These are phyloP conservation scores for Leishmania gerbilli DNA, from an alignment of 208 protist genomes.

Conservation along the genomic window DNA sequence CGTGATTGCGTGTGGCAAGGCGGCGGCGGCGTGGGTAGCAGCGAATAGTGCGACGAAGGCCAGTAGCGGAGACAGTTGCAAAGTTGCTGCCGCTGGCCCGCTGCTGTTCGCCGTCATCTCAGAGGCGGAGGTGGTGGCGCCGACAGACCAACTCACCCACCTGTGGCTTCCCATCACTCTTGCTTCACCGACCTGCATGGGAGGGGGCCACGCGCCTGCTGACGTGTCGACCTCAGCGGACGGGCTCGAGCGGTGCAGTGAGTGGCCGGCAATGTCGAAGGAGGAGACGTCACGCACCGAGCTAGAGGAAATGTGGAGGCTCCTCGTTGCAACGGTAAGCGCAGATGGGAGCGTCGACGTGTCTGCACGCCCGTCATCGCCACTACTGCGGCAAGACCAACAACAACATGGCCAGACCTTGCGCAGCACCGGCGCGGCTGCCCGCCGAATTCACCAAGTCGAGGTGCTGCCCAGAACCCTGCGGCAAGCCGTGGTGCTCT, in stretches of 20 bases:
- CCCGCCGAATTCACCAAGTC: constrained; percentile 20
- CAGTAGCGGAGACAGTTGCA: background rate
- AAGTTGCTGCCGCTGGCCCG: background rate
- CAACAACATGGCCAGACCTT: background rate
- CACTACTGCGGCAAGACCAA: background rate
- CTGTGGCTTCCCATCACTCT: constrained; percentile 40
- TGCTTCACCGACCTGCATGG: background rate
- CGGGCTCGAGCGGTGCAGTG: background rate
- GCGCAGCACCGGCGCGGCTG: constrained; percentile 1
- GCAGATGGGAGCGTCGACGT: constrained; percentile 9
- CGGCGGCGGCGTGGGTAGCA: constrained; percentile 44
- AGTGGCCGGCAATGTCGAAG: constrained; percentile 1
- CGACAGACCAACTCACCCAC: constrained; percentile 26
- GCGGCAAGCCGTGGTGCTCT: constrained; percentile 38
- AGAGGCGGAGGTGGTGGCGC: constrained; percentile 46
- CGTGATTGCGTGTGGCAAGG: constrained; percentile 65
- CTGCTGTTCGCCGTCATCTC: constrained; percentile 50
- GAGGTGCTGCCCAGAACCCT: constrained; percentile 35
- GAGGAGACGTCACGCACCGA: constrained; percentile 9
- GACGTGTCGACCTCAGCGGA: background rate
- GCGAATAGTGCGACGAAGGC: constrained; percentile 23
- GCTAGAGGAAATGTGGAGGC: constrained; percentile 27
- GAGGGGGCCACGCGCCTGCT: background rate
- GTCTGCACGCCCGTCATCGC: background rate
- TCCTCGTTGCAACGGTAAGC: constrained; percentile 23